Conservation (phyloP, 495 filamentous ascomycete genomes). For the Aspergillus affinis region DNA sequence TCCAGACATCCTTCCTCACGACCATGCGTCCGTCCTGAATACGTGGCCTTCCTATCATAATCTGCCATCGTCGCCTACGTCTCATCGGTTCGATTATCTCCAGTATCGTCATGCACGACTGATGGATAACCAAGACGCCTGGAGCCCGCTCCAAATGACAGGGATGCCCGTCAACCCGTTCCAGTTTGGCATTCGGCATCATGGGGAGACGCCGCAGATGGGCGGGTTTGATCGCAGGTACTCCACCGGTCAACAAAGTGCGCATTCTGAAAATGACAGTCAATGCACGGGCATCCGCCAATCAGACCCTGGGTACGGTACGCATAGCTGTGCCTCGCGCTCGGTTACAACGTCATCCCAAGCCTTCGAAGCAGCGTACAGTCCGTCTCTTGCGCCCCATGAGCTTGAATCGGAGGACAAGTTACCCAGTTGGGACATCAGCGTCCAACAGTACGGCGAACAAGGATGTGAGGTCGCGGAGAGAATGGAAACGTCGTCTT, state of each 20-base stretch:
- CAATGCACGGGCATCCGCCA: slow-evolving; percentile 47
- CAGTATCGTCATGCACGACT: slow-evolving; percentile 29
- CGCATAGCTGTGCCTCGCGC: slow-evolving; percentile 43
- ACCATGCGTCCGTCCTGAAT: slow-evolving; percentile 23
- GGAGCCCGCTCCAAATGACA: slow-evolving; percentile 39
- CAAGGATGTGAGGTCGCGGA: slow-evolving; percentile 19
- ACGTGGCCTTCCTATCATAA: slow-evolving; percentile 18
- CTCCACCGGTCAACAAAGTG: slow-evolving; percentile 32
- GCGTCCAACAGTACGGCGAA: slow-evolving; percentile 4
- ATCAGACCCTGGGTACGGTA: slow-evolving; percentile 67
- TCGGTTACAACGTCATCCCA: slow-evolving; percentile 42
- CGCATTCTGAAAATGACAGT: slow-evolving; percentile 56
- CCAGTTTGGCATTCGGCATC: slow-evolving; percentile 18
- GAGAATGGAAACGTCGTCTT: slow-evolving; percentile 21
- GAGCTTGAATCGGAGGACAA: slow-evolving; percentile 29
- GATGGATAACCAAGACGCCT: slow-evolving; percentile 34
- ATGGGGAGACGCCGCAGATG: slow-evolving; percentile 18
- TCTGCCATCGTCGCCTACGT: slow-evolving; percentile 18
- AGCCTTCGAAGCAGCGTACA: slow-evolving; percentile 31
- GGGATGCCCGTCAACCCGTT: slow-evolving; percentile 27
- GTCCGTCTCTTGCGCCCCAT: slow-evolving; percentile 26
- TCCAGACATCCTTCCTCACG: slow-evolving; percentile 19
- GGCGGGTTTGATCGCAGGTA: slow-evolving; percentile 26
- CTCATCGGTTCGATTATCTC: slow-evolving; percentile 25
- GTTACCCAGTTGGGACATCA: slow-evolving; percentile 15